Percentiles rank a stretch among this genome's conserved stretches.
Evolutionary conservation across 2,329 filamentous ascomycete genomes (phyloP).

Genomic region (Remersonia thermophila): DNA sequence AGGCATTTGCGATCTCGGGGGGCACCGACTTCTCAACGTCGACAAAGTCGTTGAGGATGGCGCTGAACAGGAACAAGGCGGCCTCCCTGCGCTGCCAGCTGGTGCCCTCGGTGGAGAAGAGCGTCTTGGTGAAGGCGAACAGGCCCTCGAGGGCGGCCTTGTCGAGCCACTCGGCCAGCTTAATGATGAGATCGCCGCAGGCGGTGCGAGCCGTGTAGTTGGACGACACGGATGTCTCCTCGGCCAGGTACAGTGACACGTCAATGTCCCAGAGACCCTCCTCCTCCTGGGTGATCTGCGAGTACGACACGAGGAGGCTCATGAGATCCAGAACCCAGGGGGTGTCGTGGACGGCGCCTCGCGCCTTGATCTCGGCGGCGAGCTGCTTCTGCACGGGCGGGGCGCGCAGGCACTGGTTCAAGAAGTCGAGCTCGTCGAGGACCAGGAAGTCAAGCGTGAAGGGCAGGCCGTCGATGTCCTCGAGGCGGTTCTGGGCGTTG

Average conservation of each 20-base stretch:
- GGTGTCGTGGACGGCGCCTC: conserved; percentile 47
- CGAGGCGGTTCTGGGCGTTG: conserved; percentile 74
- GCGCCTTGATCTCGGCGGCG: conserved; percentile 59
- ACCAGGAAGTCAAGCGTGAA: conserved; percentile 92
- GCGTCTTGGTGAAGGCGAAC: conserved; percentile 59
- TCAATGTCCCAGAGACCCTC: conserved; percentile 95
- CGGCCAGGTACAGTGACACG: conserved; percentile 85
- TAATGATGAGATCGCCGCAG: conserved; percentile 83
- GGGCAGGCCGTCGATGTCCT: conserved; percentile 82
- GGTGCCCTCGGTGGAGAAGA: conserved; percentile 48
- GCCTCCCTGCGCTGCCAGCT: conserved; percentile 62
- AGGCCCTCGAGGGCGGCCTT: conserved; percentile 65
- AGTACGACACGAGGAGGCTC: conserved; percentile 72
- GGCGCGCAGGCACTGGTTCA: conserved; percentile 81
- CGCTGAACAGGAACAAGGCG: conserved; percentile 72
- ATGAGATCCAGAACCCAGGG: conserved; percentile 82
- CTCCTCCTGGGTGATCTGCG: conserved; percentile 83
- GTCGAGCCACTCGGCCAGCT: conserved; percentile 81
- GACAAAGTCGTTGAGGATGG: conserved; percentile 70
- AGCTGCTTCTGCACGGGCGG: conserved; percentile 81
- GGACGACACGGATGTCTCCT: conserved; percentile 86
- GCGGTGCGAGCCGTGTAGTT: conserved; percentile 94
- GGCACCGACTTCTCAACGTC: conserved; percentile 64
- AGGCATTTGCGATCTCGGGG: conserved; percentile 55
- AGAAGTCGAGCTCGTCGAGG: conserved; percentile 85